A percentile compares a stretch with the other conserved stretches of the same genome.
Evolutionary conservation across 306 rosid genomes (phyloP).

Genomic region (Heteromeles arbutifolia): DNA sequence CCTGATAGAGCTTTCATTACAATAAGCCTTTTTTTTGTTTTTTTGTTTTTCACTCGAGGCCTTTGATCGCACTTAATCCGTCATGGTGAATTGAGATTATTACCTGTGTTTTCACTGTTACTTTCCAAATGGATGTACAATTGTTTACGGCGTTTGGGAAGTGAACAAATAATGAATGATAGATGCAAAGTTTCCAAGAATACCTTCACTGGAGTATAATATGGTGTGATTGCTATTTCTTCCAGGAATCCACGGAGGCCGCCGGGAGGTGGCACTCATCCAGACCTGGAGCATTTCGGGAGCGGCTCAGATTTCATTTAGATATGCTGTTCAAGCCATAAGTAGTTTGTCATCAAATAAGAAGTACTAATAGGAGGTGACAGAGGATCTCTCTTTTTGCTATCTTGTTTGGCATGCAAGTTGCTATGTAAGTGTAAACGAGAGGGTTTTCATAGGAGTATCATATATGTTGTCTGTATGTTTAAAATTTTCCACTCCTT

Average conservation of each 20-base stretch:
- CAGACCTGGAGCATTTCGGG: conserved; percentile 67
- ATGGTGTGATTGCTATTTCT: not conserved
- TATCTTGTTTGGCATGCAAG: not conserved
- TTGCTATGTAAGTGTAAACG: not conserved
- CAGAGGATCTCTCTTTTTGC: not conserved
- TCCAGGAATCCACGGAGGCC: conserved; percentile 59
- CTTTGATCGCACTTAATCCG: not conserved
- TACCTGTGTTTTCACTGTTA: not conserved
- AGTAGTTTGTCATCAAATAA: not conserved
- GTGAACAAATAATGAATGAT: not conserved
- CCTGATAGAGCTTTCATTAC: not conserved
- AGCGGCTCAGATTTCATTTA: conserved; percentile 73
- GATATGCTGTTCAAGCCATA: not conserved
- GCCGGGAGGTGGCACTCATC: conserved; percentile 56
- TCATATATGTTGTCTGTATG: not conserved
- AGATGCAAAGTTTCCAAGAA: not conserved
- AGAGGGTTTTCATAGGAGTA: not conserved
- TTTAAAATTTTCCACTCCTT: not conserved
- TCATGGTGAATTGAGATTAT: not conserved
- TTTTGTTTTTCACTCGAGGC: not conserved
- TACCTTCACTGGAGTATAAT: not conserved
- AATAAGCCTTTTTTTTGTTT: not conserved
- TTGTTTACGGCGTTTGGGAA: not conserved
- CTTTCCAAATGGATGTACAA: not conserved
- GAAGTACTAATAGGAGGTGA: not conserved